Evolutionary conservation across 345 rosid genomes (phyloP), one percentile per base, ranked within the genome.

Genomic region (Kandelia obovata): DNA sequence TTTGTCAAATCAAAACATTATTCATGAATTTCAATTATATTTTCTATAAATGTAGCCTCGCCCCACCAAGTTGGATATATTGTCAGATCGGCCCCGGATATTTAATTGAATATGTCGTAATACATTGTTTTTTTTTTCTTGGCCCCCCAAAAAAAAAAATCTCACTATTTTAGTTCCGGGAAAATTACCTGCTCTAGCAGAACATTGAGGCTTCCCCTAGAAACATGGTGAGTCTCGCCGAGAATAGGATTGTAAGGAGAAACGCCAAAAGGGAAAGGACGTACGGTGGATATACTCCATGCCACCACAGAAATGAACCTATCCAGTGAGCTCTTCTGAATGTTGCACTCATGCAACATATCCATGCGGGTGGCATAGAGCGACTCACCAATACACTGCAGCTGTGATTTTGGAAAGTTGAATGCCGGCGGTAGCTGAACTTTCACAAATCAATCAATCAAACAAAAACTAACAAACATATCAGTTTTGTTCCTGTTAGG

Each of bases 141-240:
- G 17, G 5, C 17, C 17, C 16, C 17, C 19, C 19, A 43, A 43
- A 21, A 21, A 21, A 21, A 21, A 21, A 21, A 21, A 43, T 11
- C 19, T 43, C 49, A 11, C 13, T 43, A 43, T 43, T 43, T 13
- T 13, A 13, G 49, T 43, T 43, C 17, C 16, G 5, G 49, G 3
- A 5, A 15, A 13, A 11, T 43, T 9, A 86, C 98, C 83, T 94
- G 97, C 63, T 94, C 97, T 0, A 85, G 83, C 16, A 91, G 83
- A 71, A 91, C 86, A 64, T 94, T 88, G 73, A 91, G 85, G 73
- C 65, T 73, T 35, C 77, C 87, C 16, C 75, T 77, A 0, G 98
- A 87, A 52, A 87, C 95, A 65, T 91, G 98, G 65, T 94, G 98
- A 57, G 96, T 94, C 81, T 94, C 97, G 21, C 98, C 98, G 28